Percentiles rank a stretch among this genome's conserved stretches.
Evolutionary conservation across 805 yeast genomes (phyloP).

Genomic region (Starmerella apis): DNA sequence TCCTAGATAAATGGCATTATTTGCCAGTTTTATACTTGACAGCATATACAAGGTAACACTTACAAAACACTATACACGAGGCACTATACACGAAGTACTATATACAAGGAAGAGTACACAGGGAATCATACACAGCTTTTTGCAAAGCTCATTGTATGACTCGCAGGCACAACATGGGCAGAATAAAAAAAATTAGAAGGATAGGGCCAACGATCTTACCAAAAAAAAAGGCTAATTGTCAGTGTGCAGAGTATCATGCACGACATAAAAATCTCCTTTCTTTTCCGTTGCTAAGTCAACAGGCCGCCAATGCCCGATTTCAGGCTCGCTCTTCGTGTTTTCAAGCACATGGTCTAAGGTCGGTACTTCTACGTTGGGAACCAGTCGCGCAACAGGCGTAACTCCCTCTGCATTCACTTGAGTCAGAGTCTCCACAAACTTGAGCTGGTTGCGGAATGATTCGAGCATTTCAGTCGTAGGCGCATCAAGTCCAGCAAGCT

Average conservation of each 20-base stretch:
- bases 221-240: too few relatives aligned
- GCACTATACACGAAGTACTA: too few relatives aligned
- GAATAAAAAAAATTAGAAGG: not conserved
- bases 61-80: too few relatives aligned
- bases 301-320: slow-evolving; percentile 28
- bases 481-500: slow-evolving; percentile 21
- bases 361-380: slow-evolving; percentile 20
- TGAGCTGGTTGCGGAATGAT: slow-evolving; percentile 32
- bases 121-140: too few relatives aligned
- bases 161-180: not conserved
- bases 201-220: too few relatives aligned
- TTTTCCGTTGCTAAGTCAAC: slow-evolving; percentile 24
- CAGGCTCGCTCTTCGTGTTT: slow-evolving; percentile 17
- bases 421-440: slow-evolving; percentile 34
- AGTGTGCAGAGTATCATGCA: slow-evolving; percentile 24
- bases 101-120: too few relatives aligned
- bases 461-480: slow-evolving; percentile 26
- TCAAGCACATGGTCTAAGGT: slow-evolving; percentile 17
- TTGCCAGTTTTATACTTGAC: too few relatives aligned
- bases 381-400: slow-evolving; percentile 30
- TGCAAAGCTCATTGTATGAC: not conserved
- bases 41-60: too few relatives aligned
- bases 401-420: slow-evolving; percentile 30
- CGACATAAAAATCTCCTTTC: slow-evolving; percentile 26
- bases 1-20: too few relatives aligned